Base-by-base conservation (phyloP, 495 filamentous ascomycete species). In the Aspergillus nidulans region DNA sequence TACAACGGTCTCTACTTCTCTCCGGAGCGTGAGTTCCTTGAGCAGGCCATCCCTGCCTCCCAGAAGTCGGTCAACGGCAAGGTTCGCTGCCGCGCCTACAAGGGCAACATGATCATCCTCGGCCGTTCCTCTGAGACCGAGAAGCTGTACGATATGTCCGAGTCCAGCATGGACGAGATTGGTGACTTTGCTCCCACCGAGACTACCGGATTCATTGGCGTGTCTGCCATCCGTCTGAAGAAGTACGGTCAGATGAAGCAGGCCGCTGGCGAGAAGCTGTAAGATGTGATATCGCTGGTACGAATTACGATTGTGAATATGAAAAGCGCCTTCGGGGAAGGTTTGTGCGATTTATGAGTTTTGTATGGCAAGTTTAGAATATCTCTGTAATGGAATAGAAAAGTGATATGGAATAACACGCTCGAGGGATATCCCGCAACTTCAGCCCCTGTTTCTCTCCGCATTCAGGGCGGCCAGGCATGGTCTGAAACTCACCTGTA, bases 91-190 rank as follows among this genome's bases (percentile, higher is more conserved):
- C 78, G 80, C 40, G 75, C 71, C 53, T 95, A 90, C 81, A 94
- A 95, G 80, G 92, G 91, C 60, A 79, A 64, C 63, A 78, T 87
- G 56, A 83, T 74, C 65, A 78, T 94, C 23, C 75, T 96, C 18
- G 90, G 91, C 61, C 83, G 92, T 49, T 85, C 76, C 69, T 83
- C 75, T 62, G 79, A 86, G 63, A 88, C 87, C 53, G 85, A 86
- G 79, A 95, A 95, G 78, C 81, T 96, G 53, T 96, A 97, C 73
- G 81, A 82, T 68, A 82, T 82, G 76, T 74, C 79, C 60, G 90
- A 95, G 76, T 81, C 82, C 41, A 85, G 79, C 59, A 97, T 96
- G 92, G 92, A 96, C 73, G 83, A 85, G 63, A 83, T 96, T 62
- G 87, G 82, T 66, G 84, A 85, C 64, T 95, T 96, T 75, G 77